phyloP scores from a whole-genome alignment of 1,284 basidiomycete genomes.

The Gomphus sp. region DNA sequence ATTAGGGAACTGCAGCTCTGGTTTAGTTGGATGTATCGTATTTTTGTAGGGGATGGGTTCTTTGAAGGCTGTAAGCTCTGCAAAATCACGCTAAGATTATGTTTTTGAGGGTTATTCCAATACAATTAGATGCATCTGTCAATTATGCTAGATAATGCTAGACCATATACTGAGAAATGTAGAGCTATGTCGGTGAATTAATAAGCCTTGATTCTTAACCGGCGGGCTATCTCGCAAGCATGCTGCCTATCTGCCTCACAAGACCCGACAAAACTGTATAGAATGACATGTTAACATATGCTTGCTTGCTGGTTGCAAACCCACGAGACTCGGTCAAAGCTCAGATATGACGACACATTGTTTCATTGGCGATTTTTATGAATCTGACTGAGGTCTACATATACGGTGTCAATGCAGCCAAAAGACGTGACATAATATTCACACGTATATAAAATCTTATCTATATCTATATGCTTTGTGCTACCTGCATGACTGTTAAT shows the following conservation, averaged over 20 bases:
- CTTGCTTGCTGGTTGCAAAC: slow-evolving; percentile 59
- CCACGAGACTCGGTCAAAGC: slow-evolving; percentile 88
- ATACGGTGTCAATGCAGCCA: not conserved
- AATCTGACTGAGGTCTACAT: slow-evolving; percentile 39
- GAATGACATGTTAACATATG: slow-evolving; percentile 48
- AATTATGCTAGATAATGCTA: slow-evolving; percentile 52
- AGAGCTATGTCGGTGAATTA: slow-evolving; percentile 81
- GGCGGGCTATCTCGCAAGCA: slow-evolving; percentile 77
- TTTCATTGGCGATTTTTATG: slow-evolving; percentile 90
- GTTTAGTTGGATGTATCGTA: slow-evolving; percentile 48
- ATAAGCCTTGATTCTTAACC: slow-evolving; percentile 75
- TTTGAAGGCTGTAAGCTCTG: slow-evolving; percentile 75
- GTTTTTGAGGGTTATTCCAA: not conserved
- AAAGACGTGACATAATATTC: not conserved
- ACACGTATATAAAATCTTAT: slow-evolving; percentile 70
- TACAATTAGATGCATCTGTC: slow-evolving; percentile 50
- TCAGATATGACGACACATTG: slow-evolving; percentile 89
- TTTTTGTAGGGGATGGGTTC: slow-evolving; percentile 71
- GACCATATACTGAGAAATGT: slow-evolving; percentile 84
- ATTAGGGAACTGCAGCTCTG: slow-evolving; percentile 50
- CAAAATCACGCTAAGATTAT: not conserved
- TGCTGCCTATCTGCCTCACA: slow-evolving; percentile 91
- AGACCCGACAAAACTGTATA: slow-evolving; percentile 68
- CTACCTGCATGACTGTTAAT: slow-evolving; percentile 56
- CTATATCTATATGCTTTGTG: slow-evolving; percentile 53